phyloP scores from a whole-genome alignment of 2,329 filamentous ascomycete species.

The Colletotrichum viniferum region DNA sequence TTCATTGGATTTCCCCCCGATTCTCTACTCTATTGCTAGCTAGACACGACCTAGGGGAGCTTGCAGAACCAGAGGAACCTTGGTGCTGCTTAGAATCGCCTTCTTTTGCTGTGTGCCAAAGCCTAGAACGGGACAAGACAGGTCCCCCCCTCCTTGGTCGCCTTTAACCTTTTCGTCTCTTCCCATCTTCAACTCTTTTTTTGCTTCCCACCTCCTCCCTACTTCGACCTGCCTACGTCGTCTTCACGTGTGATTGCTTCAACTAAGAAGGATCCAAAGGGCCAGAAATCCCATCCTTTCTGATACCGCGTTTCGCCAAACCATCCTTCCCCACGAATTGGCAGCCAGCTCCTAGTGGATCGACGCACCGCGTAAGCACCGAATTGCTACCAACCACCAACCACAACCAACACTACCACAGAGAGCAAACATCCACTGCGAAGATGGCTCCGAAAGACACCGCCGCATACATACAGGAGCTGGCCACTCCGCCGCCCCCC shows the following conservation, averaged over 20 bases:
- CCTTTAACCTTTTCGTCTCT: neutral
- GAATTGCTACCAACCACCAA: neutral
- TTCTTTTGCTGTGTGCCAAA: neutral
- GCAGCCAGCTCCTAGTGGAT: neutral
- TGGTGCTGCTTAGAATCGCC: neutral
- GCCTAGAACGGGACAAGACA: neutral
- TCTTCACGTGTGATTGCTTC: neutral
- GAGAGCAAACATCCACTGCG: neutral
- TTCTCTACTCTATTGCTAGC: neutral
- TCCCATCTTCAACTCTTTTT: neutral
- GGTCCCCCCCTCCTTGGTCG: neutral
- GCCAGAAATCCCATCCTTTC: neutral
- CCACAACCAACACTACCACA: neutral
- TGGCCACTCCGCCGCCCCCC: conserved; percentile 67
- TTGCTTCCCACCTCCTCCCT: neutral
- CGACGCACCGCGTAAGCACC: neutral
- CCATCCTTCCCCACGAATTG: neutral
- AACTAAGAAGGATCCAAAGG: neutral
- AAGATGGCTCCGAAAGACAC: conserved; percentile 37
- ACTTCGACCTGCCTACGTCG: neutral
- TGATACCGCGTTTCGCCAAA: neutral
- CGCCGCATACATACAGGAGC: conserved; percentile 52
- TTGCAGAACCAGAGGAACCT: neutral
- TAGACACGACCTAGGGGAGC: neutral
- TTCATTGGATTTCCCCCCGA: conserved; percentile 5